Percentiles rank a stretch among this genome's conserved stretches.
Conservation (phyloP, 805 yeast species). For the Barnettozyma botsteinii region DNA sequence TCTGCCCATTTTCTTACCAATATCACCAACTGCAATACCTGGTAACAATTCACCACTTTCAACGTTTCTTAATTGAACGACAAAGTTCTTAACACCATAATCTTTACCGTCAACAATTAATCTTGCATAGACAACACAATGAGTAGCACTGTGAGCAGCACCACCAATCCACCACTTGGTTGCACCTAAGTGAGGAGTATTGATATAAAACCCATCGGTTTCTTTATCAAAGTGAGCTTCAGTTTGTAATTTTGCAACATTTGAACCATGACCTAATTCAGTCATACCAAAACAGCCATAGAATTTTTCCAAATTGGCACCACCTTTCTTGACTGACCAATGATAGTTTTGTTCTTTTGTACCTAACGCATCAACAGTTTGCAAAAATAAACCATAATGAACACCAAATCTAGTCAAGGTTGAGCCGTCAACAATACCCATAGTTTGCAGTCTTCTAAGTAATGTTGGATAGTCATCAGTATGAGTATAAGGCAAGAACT, state of each 20-base stretch:
- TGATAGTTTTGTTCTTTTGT: slow-evolving; percentile 74
- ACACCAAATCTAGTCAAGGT: slow-evolving; percentile 79
- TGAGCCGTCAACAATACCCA: slow-evolving; percentile 70
- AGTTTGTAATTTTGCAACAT: slow-evolving; percentile 88
- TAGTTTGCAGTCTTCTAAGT: slow-evolving; percentile 48
- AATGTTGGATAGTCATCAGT: slow-evolving; percentile 34
- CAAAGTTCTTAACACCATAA: slow-evolving; percentile 90
- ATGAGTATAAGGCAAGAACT: slow-evolving; percentile 49
- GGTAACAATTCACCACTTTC: slow-evolving; percentile 62
- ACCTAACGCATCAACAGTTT: slow-evolving; percentile 79
- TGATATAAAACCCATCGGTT: slow-evolving; percentile 62
- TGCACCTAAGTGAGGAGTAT: slow-evolving; percentile 88
- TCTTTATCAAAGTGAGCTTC: slow-evolving; percentile 70
- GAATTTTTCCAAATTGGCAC: slow-evolving; percentile 48
- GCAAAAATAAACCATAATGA: slow-evolving; percentile 77
- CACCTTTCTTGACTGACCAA: slow-evolving; percentile 72
- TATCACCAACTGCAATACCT: slow-evolving; percentile 83
- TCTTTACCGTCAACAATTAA: slow-evolving; percentile 76
- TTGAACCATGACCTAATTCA: slow-evolving; percentile 87
- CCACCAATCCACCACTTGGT: slow-evolving; percentile 99
- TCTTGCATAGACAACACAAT: slow-evolving; percentile 77
- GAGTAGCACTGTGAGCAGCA: slow-evolving; percentile 92
- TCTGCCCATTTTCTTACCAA: slow-evolving; percentile 93
- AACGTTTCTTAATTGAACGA: slow-evolving; percentile 82
- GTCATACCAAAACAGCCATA: slow-evolving; percentile 92